A percentile compares a stretch with the other conserved stretches of the same genome.
These are phyloP conservation scores for Podila minutissima DNA, from an alignment of 192 early-diverging fungal species.

Conservation along the genomic window DNA sequence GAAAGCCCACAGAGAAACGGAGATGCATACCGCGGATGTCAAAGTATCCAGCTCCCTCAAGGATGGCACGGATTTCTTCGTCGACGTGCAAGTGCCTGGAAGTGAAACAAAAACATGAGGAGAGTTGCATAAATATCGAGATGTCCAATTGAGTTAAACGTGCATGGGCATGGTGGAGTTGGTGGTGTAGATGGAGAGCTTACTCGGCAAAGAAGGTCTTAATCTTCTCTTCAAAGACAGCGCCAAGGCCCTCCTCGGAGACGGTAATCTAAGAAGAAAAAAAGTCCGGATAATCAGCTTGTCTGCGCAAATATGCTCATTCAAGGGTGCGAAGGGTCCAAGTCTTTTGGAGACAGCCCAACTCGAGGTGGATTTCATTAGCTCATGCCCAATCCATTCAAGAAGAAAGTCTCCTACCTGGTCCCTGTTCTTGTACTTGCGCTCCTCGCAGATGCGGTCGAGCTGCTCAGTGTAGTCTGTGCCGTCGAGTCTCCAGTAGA, in stretches of 20 bases:
- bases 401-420: conserved; percentile 53
- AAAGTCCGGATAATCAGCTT: neutral
- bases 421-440: conserved; percentile 94
- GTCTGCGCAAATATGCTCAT: too few species aligned
- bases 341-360: too few species aligned
- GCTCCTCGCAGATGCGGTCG: conserved; percentile 74
- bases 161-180: conserved; percentile 2
- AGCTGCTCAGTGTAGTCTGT: conserved; percentile 68
- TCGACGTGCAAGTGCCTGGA: conserved; percentile 91
- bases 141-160: neutral
- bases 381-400: too few species aligned
- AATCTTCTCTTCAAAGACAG: conserved; percentile 91
- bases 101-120: conserved; percentile 3
- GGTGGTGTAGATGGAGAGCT: conserved; percentile 15
- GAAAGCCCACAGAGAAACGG: neutral
- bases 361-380: too few species aligned
- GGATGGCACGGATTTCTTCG: conserved; percentile 95
- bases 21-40: conserved; percentile 69
- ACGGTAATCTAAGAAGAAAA: conserved; percentile 72
- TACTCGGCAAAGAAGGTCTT: conserved; percentile 93
- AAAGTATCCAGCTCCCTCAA: conserved; percentile 95
- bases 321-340: too few species aligned
- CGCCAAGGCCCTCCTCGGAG: conserved; percentile 79
- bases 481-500: conserved; percentile 72
- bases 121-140: neutral